Base-by-base conservation (phyloP, 495 filamentous ascomycete species). In the Elasticomyces elasticus region DNA sequence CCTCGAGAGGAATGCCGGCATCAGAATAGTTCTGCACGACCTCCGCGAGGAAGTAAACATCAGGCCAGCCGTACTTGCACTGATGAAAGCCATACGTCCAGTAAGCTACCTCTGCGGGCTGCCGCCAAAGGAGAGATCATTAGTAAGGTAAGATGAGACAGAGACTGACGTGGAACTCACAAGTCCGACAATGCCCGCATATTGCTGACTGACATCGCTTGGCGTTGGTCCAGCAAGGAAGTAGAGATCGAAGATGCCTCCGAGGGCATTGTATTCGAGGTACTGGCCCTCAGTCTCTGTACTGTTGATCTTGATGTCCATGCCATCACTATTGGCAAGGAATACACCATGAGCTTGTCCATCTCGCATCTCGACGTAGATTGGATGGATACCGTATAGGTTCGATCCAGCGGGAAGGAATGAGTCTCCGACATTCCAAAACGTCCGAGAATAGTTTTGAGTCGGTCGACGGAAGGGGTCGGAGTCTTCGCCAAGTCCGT, bases 191-290 rank as follows among this genome's bases (percentile, higher is more conserved):
- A n/a, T n/a, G n/a, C n/a, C n/a, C n/a, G n/a, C n/a, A n/a, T n/a
- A n/a, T n/a, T n/a, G n/a, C 30, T 15, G 30, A 33, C 15, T 77
- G 0, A 84, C 81, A 1, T 87, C 87, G 45, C 81, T 75, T 2
- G 35, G 35, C 2, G 4, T 5, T 5, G 35, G 35, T 5, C 35
- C 35, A 15, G 35, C 35, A 20, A 91, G 65, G 69, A 92, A 90
- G 68, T 90, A 91, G 37, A 94, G 79, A 66, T 94, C 88, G 7
- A 94, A 54, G n/a, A 91, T 74, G 25, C 88, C 88, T 35, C 87
- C 86, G 1, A 91, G 72, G 20, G 78, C 79, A 62, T 91, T 88
- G 71, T 90, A 94, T 68, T 92, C 85, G 30, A 94, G 74, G 57
- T 83, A 90, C 60, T 89, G 84, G 7, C 78, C 77, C 0, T 72